Evolutionary conservation across 441 rosid genomes (phyloP).

Genomic region (Eruca vesicaria): DNA sequence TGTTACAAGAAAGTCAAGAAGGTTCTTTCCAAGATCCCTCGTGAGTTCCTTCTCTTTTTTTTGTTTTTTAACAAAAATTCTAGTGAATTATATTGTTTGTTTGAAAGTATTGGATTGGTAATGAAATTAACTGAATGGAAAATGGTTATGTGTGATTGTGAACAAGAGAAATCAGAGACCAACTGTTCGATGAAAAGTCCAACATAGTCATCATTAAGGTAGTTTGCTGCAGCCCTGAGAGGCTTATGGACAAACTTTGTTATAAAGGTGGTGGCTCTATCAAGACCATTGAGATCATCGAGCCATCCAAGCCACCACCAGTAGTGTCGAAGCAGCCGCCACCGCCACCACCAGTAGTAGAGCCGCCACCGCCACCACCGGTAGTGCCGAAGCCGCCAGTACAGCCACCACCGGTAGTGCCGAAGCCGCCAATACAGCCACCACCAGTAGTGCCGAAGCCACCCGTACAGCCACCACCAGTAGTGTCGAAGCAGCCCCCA

Average conservation of each 20-base stretch:
- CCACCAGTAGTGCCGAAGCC: no score
- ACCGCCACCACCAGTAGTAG: no score
- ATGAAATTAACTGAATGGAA: constrained; percentile 42
- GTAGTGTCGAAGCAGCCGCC: no score
- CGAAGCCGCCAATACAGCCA: constrained; percentile 29
- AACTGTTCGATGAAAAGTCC: constrained; percentile 55
- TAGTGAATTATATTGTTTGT: background rate
- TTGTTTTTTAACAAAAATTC: background rate
- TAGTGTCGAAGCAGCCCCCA: no score
- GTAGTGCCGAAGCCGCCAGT: constrained; percentile 18
- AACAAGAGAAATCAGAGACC: constrained; percentile 75
- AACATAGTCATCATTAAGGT: constrained; percentile 65
- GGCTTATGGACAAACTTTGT: constrained; percentile 56
- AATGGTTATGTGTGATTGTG: constrained; percentile 34
- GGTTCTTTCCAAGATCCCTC: constrained; percentile 61
- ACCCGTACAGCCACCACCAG: no score
- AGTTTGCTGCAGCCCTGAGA: constrained; percentile 71
- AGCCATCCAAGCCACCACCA: constrained; percentile 33
- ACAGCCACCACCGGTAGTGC: constrained; percentile 6
- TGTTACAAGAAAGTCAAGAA: constrained; percentile 78
- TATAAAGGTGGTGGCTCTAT: constrained; percentile 56
- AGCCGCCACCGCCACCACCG: no score
- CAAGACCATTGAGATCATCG: constrained; percentile 53
- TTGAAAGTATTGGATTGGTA: background rate
- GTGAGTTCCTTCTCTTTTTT: constrained; percentile 42